Base-by-base conservation (phyloP, 768 basidiomycete species). In the Lactifluus pinguis region DNA sequence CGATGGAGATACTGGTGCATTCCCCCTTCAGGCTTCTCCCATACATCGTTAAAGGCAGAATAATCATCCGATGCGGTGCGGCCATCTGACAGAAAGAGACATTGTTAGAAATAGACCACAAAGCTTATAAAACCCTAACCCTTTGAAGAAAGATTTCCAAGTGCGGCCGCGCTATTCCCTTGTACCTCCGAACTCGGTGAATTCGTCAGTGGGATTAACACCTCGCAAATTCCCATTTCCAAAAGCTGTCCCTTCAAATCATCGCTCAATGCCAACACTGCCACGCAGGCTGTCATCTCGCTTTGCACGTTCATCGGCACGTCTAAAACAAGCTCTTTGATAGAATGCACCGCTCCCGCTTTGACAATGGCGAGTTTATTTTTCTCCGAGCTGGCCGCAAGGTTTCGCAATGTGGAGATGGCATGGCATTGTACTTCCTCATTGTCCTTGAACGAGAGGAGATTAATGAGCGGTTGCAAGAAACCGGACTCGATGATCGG, bases 341-440 rank as follows among this genome's bases (percentile, higher is more conserved):
- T 99, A 48, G 91, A 86, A 69, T 93, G 91, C 4, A 98, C 87
- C 17, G 97, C 97, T 4, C 97, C 97, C 6, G 97, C 95, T 72
- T 97, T 90, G 55, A 99, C 95, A 59, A 99, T 98, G 8, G 95
- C 93, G 42, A 89, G 83, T 77, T 98, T 99, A 78, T 98, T 99
- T 80, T 94, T 92, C 78, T 98, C 95, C 38, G 89, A 92, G 69
- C 90, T 93, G 4, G 97, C 97, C 1, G 97, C 97, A 15, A 99
- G 81, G 70, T 99, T 99, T 15, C 97, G 83, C 49, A 99, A 78
- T 0, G 97, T 99, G 13, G 93, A 95, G 66, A 99, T 99, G 19
- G 97, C 97, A 68, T 99, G 97, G 70, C 97, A 98, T 71, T 99
- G 97, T 25, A 99, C 94, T 74, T 99, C 97, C 76, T 99, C 97